Evolutionary conservation across 495 filamentous ascomycete genomes (phyloP).

Genomic region (Penicillium paradoxum): DNA sequence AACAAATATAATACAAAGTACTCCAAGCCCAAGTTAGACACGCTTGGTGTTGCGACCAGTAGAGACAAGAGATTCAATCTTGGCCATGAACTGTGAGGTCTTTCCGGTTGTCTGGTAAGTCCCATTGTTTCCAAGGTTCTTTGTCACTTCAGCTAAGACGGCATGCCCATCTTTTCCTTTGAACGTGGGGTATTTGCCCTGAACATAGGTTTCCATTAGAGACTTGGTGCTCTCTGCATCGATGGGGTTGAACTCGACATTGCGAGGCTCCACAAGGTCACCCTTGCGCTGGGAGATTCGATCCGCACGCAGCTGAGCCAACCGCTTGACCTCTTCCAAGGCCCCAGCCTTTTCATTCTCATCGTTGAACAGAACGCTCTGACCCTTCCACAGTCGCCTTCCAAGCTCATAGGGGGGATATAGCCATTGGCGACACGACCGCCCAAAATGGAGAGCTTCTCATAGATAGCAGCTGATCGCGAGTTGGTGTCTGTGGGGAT

Average conservation of each 20-base stretch:
- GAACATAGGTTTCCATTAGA: conserved; percentile 71
- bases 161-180: conserved; percentile 21
- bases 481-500: conserved; percentile 31
- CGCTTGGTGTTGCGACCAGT: conserved; percentile 30
- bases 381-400: conserved; percentile 34
- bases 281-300: conserved; percentile 39
- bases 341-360: conserved; percentile 38
- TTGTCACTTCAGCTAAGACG: conserved; percentile 32
- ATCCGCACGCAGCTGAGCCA: conserved; percentile 37
- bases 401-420: conserved; percentile 38
- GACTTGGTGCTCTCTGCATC: conserved; percentile 53
- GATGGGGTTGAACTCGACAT: conserved; percentile 38
- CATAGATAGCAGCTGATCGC: conserved; percentile 29
- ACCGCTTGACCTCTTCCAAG: conserved; percentile 31
- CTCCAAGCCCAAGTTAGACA: conserved; percentile 9
- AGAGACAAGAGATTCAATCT: conserved; percentile 39
- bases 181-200: conserved; percentile 35
- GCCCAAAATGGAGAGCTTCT: conserved; percentile 34
- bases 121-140: conserved; percentile 41
- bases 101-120: conserved; percentile 42
- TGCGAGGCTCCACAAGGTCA: conserved; percentile 34
- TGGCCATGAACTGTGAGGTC: conserved; percentile 36
- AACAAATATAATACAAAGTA: conserved; percentile 28
- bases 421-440: conserved; percentile 39
- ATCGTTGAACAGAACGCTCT: conserved; percentile 38